A percentile compares a stretch with the other conserved stretches of the same genome.
Evolutionary conservation across 2,329 filamentous ascomycete species (phyloP).

Genomic region (Phaeophleospora eucalypticola): DNA sequence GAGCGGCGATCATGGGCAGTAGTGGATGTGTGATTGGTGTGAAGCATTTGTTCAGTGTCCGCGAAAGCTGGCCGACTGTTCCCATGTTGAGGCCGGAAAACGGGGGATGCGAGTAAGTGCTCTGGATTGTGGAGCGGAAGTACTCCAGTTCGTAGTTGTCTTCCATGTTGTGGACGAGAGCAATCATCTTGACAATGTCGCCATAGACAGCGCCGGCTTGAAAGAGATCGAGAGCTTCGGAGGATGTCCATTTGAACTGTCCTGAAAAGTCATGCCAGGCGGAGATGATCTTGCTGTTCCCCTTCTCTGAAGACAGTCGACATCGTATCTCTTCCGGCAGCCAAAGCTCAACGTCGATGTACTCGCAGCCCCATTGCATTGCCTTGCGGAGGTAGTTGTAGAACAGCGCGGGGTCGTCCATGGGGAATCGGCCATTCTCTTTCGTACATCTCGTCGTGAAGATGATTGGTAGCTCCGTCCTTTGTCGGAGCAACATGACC

Average conservation of each 20-base stretch:
- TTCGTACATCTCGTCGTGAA: conserved; percentile 78
- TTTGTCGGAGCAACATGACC: conserved; percentile 76
- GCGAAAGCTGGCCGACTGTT: conserved; percentile 76
- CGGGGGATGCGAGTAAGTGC: conserved; percentile 66
- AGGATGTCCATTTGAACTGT: conserved; percentile 75
- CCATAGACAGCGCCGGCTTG: conserved; percentile 67
- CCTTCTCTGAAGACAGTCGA: conserved; percentile 63
- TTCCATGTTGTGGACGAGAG: conserved; percentile 73
- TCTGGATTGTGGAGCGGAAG: conserved; percentile 72
- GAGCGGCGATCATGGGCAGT: conserved; percentile 77
- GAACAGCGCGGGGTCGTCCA: conserved; percentile 71
- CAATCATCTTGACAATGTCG: conserved; percentile 88
- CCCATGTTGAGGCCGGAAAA: conserved; percentile 86
- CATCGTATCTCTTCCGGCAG: conserved; percentile 71
- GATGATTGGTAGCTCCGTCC: conserved; percentile 84
- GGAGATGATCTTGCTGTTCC: conserved; percentile 82
- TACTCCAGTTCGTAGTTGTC: conserved; percentile 90
- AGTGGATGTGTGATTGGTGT: conserved; percentile 84
- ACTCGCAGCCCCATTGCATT: conserved; percentile 85
- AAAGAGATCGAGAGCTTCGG: conserved; percentile 68
- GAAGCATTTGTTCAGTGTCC: conserved; percentile 79
- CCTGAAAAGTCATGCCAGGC: conserved; percentile 87
- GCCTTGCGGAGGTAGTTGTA: conserved; percentile 77
- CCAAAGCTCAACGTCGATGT: conserved; percentile 86
- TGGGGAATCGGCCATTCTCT: conserved; percentile 80